Evolutionary conservation across 345 rosid species (phyloP), one percentile per base, ranked within the genome.

Genomic region (Syzygium grande): DNA sequence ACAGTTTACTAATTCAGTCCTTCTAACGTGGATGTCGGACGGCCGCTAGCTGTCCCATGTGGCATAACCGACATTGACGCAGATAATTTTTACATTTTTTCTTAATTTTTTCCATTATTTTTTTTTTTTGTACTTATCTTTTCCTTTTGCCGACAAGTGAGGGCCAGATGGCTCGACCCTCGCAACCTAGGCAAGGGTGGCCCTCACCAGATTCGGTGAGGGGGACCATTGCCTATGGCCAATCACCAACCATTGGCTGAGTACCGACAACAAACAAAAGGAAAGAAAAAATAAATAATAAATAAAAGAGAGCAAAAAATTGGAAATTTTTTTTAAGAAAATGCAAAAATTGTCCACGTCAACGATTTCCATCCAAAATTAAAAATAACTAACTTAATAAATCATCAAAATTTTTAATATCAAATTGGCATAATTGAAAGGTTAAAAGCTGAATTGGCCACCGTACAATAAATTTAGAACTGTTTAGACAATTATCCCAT

Each of bases 21-120:
- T 8, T 68, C 46, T 34, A 34, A 73, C 0, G 4, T 9, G 1
- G 22, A 7, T 4, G 3, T 16, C 1, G 2, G 0, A 1, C 8
- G 2, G 6, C 46, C 12, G 1, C 12, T 1, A 0, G 21, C 13
- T 5, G 0, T 73, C 14, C 7, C 19, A 19, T 1, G 9, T 1
- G 9, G 16, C 0, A 0, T 61, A 13, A 61, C 4, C 1, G 2
- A 7, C 14, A 5, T 61, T 61, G 17, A 61, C 34, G n/a, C 2
- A 4, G 2, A 73, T 11, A 34, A 34, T 19, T 73, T 34, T n/a
- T 61, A 3, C 65, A 58, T n/a, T 61, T 27, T 5, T 27, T 29
- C 29, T 12, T 59, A 27, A 1, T 11, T 27, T 52, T 59, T 58
- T 59, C 0, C 25, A 11, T 2, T 2, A 23, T 58, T 25, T 11